Evolutionary conservation across 2,329 filamentous ascomycete species (phyloP), one percentile per base, ranked within the genome.

Genomic region (Penicillium sp.): DNA sequence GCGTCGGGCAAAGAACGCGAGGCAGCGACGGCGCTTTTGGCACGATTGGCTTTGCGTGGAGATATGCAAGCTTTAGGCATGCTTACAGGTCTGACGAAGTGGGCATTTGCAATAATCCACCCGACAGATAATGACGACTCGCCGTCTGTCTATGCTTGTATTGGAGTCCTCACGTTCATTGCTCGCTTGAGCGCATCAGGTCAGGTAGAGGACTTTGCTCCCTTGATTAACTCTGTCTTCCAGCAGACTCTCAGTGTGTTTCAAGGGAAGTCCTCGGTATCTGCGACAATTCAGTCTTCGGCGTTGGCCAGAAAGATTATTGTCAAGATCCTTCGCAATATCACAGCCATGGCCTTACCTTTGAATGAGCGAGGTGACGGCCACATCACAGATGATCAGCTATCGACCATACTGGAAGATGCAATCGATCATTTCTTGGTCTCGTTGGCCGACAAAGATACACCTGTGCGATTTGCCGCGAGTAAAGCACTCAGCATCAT

Each of bases 401-500:
- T 74, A 1, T 75, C 75, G 35, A 82, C 83, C 52, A 78, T 88
- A 69, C 73, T 96, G 16, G 93, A 97, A 74, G 87, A 87, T 30
- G 84, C 89, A 5, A 91, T 99, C 63, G 89, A 91, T 51, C 86
- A 89, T 66, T 80, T 97, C 3, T 81, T 99, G 3, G 87, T 90
- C 57, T 82, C 83, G 12, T 78, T 97, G 1, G 86, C 86, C 2
- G 94, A 99, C 71, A 89, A 90, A 57, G 92, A 97, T 67, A 97
- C 92, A 0, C 91, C 91, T 0, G 92, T 99, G 12, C 83, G 94
- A 36, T 84, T 96, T 65, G 89, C 93, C 31, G 90, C 93, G 19
- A 96, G 91, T 72, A 99, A 99, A 75, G 89, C 91, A 4, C 82
- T 97, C 42, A 96, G 91, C 72, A 83, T 96, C 50, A 86, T 97